Percentiles rank a stretch among this genome's conserved stretches.
These are phyloP conservation scores for Brachypodium distachyon DNA, from an alignment of 202 grass and related monocot genomes.

Conservation along the genomic window DNA sequence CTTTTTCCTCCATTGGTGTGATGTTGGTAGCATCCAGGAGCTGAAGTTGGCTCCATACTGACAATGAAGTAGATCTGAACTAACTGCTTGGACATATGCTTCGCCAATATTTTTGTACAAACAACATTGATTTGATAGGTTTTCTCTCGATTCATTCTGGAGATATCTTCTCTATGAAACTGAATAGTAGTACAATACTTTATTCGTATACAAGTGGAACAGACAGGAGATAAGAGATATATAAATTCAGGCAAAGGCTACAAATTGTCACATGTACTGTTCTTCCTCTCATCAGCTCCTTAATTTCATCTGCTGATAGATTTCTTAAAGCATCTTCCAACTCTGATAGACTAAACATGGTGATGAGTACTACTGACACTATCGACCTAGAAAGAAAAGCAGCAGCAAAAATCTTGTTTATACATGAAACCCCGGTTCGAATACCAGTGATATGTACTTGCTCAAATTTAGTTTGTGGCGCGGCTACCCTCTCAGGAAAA, in stretches of 20 bases:
- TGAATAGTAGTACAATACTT: no score
- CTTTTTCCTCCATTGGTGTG: no score
- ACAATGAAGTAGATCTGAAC: constrained; percentile 3
- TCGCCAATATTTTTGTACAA: not conserved
- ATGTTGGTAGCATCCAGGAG: no score
- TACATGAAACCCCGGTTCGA: not conserved
- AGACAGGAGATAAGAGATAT: not conserved
- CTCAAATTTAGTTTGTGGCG: not conserved
- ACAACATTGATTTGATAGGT: not conserved
- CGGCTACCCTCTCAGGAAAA: not conserved
- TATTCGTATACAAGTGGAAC: constrained; percentile 4
- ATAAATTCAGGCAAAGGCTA: not conserved
- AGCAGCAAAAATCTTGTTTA: not conserved
- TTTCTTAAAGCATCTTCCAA: not conserved
- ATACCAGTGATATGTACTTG: not conserved
- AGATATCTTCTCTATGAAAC: not conserved
- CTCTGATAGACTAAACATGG: no score
- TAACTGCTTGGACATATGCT: constrained; percentile 13
- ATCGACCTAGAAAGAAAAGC: not conserved
- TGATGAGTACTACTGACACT: not conserved
- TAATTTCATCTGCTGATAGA: not conserved
- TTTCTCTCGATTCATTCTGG: constrained; percentile 3
- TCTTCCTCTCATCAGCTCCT: not conserved
- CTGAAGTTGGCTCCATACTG: not conserved
- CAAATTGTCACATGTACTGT: not conserved